Evolutionary conservation across 495 filamentous ascomycete genomes (phyloP).

Genomic region (Physcia stellaris): DNA sequence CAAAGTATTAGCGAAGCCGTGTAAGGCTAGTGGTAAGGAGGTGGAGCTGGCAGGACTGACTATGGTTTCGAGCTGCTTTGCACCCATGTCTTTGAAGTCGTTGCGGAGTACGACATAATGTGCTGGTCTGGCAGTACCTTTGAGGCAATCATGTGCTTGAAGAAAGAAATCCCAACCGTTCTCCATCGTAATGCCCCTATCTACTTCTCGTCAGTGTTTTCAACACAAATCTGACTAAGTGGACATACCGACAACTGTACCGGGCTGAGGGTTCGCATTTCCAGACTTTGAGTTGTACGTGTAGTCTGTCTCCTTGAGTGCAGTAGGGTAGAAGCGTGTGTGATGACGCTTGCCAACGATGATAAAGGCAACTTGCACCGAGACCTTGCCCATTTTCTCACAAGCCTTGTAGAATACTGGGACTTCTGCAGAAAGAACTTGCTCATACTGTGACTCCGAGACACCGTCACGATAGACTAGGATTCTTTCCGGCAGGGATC

Average conservation of each 20-base stretch:
- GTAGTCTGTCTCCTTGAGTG: conserved; percentile 28
- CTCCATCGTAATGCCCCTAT: conserved; percentile 68
- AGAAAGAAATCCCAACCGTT: conserved; percentile 77
- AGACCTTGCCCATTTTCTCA: conserved; percentile 21
- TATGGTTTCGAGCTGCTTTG: conserved; percentile 25
- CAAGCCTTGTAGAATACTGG: conserved; percentile 49
- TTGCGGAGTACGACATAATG: conserved; percentile 65
- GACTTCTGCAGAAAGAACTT: conserved; percentile 43
- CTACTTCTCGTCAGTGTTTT: too few species aligned
- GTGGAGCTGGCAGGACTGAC: conserved; percentile 15
- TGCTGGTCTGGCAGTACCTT: conserved; percentile 64
- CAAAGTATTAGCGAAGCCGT: conserved; percentile 23
- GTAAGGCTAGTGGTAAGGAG: not conserved
- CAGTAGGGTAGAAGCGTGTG: conserved; percentile 59
- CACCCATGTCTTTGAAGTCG: conserved; percentile 48
- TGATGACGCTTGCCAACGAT: conserved; percentile 87
- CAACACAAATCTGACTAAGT: too few species aligned
- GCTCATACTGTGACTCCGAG: conserved; percentile 66
- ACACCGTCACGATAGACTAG: conserved; percentile 88
- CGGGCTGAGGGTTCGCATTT: conserved; percentile 52
- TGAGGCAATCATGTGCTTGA: conserved; percentile 69
- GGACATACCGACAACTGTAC: conserved; percentile 85
- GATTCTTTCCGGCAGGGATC: conserved; percentile 51
- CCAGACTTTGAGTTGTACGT: too few species aligned
- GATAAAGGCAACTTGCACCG: too few species aligned